A percentile compares a stretch with the other conserved stretches of the same genome.
phyloP scores from a whole-genome alignment of 495 filamentous ascomycete species.

The Elasticomyces elasticus region DNA sequence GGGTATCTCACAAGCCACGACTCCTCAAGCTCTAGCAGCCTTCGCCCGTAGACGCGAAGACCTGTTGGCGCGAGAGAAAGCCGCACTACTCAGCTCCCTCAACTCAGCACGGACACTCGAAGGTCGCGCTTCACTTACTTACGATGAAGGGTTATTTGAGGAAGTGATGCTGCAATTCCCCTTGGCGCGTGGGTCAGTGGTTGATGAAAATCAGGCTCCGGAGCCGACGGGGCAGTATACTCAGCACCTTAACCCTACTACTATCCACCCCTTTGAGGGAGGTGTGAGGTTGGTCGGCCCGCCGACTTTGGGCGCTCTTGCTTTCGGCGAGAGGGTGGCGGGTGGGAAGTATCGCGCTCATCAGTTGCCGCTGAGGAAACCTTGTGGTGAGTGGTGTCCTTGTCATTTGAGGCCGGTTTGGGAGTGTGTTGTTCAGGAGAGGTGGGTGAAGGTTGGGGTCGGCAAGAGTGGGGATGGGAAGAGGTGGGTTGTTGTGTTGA shows the following conservation, averaged over 20 bases:
- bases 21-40: neutral
- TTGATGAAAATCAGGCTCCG: neutral
- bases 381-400: conserved; percentile 7
- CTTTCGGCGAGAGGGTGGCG: conserved; percentile 9
- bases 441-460: conserved; percentile 6
- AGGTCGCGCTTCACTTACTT: neutral
- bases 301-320: conserved; percentile 6
- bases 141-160: neutral
- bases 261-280: neutral
- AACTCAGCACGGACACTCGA: conserved; percentile 1
- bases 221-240: neutral
- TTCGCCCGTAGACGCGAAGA: too few relatives aligned
- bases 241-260: neutral
- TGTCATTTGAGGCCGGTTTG: conserved; percentile 2
- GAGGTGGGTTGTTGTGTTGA: conserved; percentile 15
- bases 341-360: conserved; percentile 17
- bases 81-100: neutral
- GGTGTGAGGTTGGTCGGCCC: conserved; percentile 6
- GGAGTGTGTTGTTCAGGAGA: conserved; percentile 2
- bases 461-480: neutral
- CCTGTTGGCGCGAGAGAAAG: neutral
- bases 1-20: neutral
- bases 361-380: neutral
- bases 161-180: too few relatives aligned
- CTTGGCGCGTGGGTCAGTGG: neutral